These are phyloP conservation scores for Reutealis trisperma DNA, from an alignment of 345 rosid genomes.

Conservation along the genomic window DNA sequence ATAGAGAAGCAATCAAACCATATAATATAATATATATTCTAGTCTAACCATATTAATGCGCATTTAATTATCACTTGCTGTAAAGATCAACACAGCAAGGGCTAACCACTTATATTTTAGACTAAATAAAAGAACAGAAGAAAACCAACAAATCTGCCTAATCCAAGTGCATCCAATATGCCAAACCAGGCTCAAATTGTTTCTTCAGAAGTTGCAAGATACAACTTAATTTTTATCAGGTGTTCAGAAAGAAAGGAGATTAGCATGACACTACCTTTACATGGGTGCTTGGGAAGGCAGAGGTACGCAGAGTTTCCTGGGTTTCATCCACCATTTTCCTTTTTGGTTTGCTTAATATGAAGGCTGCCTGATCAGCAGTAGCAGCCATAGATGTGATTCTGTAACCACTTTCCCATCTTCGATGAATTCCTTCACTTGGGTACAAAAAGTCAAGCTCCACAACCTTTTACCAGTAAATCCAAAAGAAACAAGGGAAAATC, in stretches of 20 bases:
- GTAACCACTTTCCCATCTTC: constrained; percentile 89
- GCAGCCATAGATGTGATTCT: constrained; percentile 96
- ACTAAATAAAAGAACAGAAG: background rate
- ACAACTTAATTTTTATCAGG: background rate
- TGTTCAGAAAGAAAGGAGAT: background rate
- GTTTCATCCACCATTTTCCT: constrained; percentile 87
- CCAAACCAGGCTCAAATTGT: background rate
- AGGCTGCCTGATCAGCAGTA: constrained; percentile 88
- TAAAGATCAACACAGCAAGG: background rate
- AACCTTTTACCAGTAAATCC: constrained; percentile 25
- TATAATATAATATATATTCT: background rate
- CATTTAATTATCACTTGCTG: background rate
- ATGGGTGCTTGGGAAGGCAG: constrained; percentile 96
- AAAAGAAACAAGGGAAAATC: background rate
- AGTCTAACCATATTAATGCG: background rate
- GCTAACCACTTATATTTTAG: background rate
- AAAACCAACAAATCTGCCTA: background rate
- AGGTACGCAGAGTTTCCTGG: constrained; percentile 93
- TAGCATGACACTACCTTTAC: constrained; percentile 59
- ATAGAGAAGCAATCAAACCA: background rate
- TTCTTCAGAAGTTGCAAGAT: background rate
- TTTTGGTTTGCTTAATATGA: constrained; percentile 83
- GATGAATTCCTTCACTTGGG: constrained; percentile 82
- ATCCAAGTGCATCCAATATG: background rate
- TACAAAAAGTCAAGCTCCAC: constrained; percentile 40